Percentiles rank a stretch among this genome's conserved stretches.
These are phyloP conservation scores for Isatis tinctoria DNA, from an alignment of 345 rosid species.

Conservation along the genomic window DNA sequence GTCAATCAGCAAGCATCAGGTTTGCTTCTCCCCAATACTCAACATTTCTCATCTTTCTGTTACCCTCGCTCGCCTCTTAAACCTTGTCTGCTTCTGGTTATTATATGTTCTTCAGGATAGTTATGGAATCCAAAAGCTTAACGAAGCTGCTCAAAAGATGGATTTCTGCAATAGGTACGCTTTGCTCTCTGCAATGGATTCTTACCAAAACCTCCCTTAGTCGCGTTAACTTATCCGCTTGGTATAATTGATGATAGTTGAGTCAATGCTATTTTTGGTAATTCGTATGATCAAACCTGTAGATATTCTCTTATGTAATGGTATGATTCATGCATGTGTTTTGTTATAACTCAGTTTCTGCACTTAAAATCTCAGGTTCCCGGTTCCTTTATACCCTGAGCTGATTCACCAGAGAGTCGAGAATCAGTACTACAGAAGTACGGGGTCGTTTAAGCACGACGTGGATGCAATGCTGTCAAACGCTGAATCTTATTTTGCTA, in stretches of 20 bases:
- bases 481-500: conserved; percentile 53
- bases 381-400: conserved; percentile 76
- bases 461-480: conserved; percentile 61
- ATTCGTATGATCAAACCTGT: neutral
- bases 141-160: conserved; percentile 67
- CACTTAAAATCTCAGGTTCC: conserved; percentile 52
- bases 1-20: conserved; percentile 58
- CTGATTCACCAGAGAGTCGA: conserved; percentile 71
- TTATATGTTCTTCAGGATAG: conserved; percentile 51
- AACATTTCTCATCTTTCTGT: neutral
- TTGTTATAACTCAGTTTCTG: neutral
- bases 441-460: conserved; percentile 70
- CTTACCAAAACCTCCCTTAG: neutral
- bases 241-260: neutral
- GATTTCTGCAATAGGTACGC: conserved; percentile 74
- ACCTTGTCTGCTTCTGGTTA: neutral
- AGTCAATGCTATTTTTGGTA: neutral
- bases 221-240: neutral
- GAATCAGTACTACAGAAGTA: conserved; percentile 69
- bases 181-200: conserved; percentile 1
- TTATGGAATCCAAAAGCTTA: conserved; percentile 71
- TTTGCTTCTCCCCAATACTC: conserved; percentile 19
- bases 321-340: conserved; percentile 5
- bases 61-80: neutral
- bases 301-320: neutral